Evolutionary conservation across 169 alveolate genomes (phyloP), one percentile per base, ranked within the genome.

Genomic region (Cryptosporidium baileyi): DNA sequence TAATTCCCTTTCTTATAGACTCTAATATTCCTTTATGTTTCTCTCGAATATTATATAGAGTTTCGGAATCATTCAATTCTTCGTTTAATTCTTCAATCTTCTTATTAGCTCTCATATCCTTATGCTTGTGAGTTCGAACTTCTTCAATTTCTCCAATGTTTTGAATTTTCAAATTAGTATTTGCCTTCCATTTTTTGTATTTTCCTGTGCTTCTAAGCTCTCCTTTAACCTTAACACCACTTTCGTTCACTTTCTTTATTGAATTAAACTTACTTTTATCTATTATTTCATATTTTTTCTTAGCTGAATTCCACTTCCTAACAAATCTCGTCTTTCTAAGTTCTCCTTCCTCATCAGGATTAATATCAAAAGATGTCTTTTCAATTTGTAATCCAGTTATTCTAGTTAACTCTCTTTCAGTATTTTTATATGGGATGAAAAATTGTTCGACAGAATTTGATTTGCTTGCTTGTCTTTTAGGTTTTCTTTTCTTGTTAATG

Each of bases 271-370:
- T 82, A 1, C 79, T 74, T 22, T 63, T 63, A 63, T 89, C 89
- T 34, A 89, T 8, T 17, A 82, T 1, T 22, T 88, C 88, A n/a
- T 88, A 82, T 54, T 63, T 82, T 32, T 80, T 89, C 81, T 82
- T 89, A 30, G 41, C 74, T 26, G 80, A 65, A 61, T 89, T 89
- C 92, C 92, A 89, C 80, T 82, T 89, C 51, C 89, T 89, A 32
- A 82, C 61, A 30, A 47, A 89, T 26, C 89, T 82, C 24, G 52
- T 90, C 57, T 79, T 82, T 36, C 67, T 89, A 38, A 89, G 40
- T 61, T 89, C 92, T 36, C 60, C 80, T n/a, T 82, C 89, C 49
- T 89, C 92, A 80, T 89, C 92, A 41, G 92, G 92, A n/a, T 60
- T 89, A 62, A 89, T 67, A 43, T 89, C 92, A 80, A 51, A 80